Base-by-base conservation (phyloP, 2,329 filamentous ascomycete species). In the Trichoderma simmonsii region DNA sequence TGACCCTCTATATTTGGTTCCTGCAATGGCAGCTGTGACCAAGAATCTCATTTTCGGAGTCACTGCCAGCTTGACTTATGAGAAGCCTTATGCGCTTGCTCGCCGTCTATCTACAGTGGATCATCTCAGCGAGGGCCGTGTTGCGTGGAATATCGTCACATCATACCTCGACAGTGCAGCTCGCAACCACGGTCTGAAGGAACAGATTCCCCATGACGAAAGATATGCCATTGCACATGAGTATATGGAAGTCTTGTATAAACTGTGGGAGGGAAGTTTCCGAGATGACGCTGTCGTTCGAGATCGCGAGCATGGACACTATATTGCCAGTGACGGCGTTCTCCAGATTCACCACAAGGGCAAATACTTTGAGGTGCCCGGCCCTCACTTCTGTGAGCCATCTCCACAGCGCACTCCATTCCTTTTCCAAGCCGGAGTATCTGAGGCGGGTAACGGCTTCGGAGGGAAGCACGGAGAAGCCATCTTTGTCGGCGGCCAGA, bases 131-230 rank as follows among this genome's bases (percentile, higher is more conserved):
- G 82, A 85, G 3, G 89, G 89, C 0, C 82, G 89, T 0, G 84
- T 91, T 39, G 89, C 88, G 0, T 91, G 89, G 90, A 92, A 92
- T 73, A 90, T 92, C 24, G 90, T 92, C 0, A 91, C 89, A 28
- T 71, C 68, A 32, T 71, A 71, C 8, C 70, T 68, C 30, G 70
- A 71, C 28, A 71, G 70, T 14, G 63, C 70, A 54, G 70, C 61
- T 14, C 70, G 70, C 28, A 71, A 71, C 3, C 61, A 71, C 26
- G 70, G 70, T 3, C 34, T 71, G 11, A 67, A 68, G 7, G 70
- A 71, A 28, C 70, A 71, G 18, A 71, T 71, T 24, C 70, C 70
- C 12, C 70, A 71, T n/a, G 70, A 71, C 11, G 70, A 71, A 60
- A 64, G 70, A 67, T 71, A 71, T 36, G 51, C 63, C 36, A 71